Percentiles rank a stretch among this genome's conserved stretches.
These are phyloP conservation scores for Cantharellus anzutake DNA, from an alignment of 768 basidiomycete species.

Conservation along the genomic window DNA sequence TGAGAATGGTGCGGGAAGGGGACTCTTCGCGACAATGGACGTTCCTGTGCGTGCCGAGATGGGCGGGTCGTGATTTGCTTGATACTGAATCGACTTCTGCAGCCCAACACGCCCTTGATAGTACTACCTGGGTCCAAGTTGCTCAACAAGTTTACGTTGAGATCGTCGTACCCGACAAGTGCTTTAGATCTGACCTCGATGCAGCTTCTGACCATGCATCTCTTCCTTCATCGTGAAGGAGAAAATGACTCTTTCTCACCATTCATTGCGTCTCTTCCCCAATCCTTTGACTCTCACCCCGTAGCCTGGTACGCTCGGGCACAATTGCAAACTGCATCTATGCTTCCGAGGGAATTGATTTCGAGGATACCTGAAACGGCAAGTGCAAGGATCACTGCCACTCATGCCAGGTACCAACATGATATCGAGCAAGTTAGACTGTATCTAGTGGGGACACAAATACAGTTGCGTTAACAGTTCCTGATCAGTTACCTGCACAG, in stretches of 20 bases:
- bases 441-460: not conserved
- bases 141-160: conserved; percentile 54
- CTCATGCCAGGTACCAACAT: not conserved
- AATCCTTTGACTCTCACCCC: conserved; percentile 58
- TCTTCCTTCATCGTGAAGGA: conserved; percentile 43
- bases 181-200: conserved; percentile 22
- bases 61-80: not conserved
- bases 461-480: too few relatives aligned
- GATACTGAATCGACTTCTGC: not conserved
- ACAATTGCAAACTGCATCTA: too few relatives aligned
- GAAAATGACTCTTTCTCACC: conserved; percentile 32
- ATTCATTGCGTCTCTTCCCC: conserved; percentile 64
- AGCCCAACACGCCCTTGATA: conserved; percentile 42
- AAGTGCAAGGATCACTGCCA: not conserved
- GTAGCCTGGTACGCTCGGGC: conserved; percentile 36
- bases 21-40: not conserved
- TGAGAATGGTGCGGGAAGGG: not conserved
- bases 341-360: too few relatives aligned
- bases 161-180: conserved; percentile 25
- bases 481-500: too few relatives aligned
- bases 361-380: not conserved
- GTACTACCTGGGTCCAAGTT: conserved; percentile 49
- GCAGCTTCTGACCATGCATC: conserved; percentile 67
- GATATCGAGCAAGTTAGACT: not conserved
- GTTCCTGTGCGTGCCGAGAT: not conserved